Evolutionary conservation across 805 yeast species (phyloP).

Genomic region (Candida arabinofermentans): DNA sequence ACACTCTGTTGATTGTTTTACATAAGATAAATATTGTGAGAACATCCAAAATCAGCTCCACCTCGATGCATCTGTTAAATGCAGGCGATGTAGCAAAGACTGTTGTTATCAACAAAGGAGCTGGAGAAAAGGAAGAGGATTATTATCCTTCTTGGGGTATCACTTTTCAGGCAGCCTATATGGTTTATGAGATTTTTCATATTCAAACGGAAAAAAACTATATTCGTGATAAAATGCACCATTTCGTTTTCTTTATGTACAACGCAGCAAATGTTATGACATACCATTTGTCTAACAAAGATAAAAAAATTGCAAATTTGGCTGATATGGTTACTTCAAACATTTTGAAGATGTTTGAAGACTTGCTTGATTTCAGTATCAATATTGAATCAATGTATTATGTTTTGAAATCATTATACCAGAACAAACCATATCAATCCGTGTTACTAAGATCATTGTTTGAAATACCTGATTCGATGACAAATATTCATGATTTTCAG

Average conservation of each 20-base stretch:
- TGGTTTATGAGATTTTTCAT: conserved; percentile 56
- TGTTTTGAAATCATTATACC: conserved; percentile 8
- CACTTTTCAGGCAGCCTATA: conserved; percentile 76
- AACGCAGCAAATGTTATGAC: conserved; percentile 59
- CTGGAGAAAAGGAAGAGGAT: conserved; percentile 34
- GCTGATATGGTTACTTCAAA: conserved; percentile 29
- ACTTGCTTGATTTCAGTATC: conserved; percentile 2
- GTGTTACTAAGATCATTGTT: conserved; percentile 6
- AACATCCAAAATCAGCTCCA: conserved; percentile 30
- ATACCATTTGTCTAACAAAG: conserved; percentile 45
- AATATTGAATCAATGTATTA: conserved; percentile 8
- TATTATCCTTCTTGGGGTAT: conserved; percentile 73
- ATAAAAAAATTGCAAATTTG: conserved; percentile 35
- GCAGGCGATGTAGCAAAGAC: conserved; percentile 26
- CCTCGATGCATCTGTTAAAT: conserved; percentile 44
- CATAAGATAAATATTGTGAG: conserved; percentile 60
- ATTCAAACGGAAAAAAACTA: conserved; percentile 45
- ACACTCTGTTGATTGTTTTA: conserved; percentile 60
- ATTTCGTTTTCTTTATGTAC: conserved; percentile 28
- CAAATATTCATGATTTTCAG: not conserved
- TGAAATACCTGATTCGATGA: not conserved
- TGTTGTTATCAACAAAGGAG: conserved; percentile 7
- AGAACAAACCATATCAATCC: conserved; percentile 14
- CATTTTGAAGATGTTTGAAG: conserved; percentile 16
- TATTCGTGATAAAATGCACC: conserved; percentile 34